Conservation (phyloP, 306 rosid species). For the Prosopis cineraria region DNA sequence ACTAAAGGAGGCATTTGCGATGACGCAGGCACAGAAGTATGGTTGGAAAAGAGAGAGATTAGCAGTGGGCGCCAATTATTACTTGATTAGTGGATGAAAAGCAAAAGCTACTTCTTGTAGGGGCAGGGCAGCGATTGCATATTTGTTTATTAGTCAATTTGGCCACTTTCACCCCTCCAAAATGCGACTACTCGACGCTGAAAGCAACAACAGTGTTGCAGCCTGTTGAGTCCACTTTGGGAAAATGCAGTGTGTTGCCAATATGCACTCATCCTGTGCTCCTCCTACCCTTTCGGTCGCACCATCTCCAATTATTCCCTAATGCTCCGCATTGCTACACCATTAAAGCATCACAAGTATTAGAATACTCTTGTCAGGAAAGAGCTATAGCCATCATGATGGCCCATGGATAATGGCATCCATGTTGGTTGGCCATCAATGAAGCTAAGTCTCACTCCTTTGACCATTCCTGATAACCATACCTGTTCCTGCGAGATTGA, state of each 20-base stretch:
- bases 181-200: constrained; percentile 63
- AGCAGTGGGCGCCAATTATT: constrained; percentile 15
- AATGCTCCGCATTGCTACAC: not conserved
- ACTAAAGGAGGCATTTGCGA: not conserved
- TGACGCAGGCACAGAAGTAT: constrained; percentile 22
- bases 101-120: constrained; percentile 27
- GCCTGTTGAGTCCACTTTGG: constrained; percentile 30
- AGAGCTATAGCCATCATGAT: not conserved
- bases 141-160: constrained; percentile 30
- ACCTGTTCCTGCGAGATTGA: constrained; percentile 1
- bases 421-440: constrained; percentile 1
- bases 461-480: constrained; percentile 33
- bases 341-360: not conserved
- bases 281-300: not conserved
- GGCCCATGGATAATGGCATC: not conserved
- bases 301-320: not conserved
- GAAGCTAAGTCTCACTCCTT: constrained; percentile 41
- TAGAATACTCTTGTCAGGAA: not conserved
- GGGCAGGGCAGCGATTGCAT: not conserved
- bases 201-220: constrained; percentile 4
- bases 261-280: not conserved
- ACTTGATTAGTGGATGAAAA: not conserved
- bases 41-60: constrained; percentile 29
- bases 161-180: constrained; percentile 39
- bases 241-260: not conserved